Evolutionary conservation across 2,329 filamentous ascomycete species (phyloP), one percentile per base, ranked within the genome.

Genomic region (Aspergillus fumigatus): DNA sequence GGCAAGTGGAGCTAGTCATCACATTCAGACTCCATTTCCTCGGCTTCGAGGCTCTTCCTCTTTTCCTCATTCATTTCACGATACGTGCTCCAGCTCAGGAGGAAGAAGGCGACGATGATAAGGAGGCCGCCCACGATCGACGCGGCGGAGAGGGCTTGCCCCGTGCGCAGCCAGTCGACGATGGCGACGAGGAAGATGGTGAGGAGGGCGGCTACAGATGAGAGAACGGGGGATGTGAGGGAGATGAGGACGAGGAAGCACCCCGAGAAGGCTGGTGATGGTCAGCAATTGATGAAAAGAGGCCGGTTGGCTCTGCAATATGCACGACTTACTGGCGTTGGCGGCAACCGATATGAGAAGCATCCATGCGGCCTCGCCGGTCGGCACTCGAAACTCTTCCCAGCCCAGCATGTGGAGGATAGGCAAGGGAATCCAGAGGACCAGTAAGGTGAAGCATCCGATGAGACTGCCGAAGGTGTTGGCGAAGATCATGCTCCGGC

Each of bases 131-230:
- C 94, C 0, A 85, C 68, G 11, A 97, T 80, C 3, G 93, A 89
- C 0, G 92, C 89, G 3, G 81, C 77, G 52, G 87, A 89, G 21
- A 96, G 79, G 0, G 88, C 84, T 65, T 88, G 82, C 51, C 93
- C 90, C 0, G 90, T 95, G 47, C 92, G 80, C 55, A 92, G 71
- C 86, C 94, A 95, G 74, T 99, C 94, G 54, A 90, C 90, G 29
- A 97, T 79, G 0, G 93, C 94, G 6, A 99, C 94, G 59, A 97
- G 85, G 80, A 99, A 97, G 63, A 99, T 99, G 23, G 94, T 99
- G 49, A 99, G 80, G 6, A 99, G 83, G 2, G 93, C 91, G 0
- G 94, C 94, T 10, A 99, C 94, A 19, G 89, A 95, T 56, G 88
- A 93, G 4, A 99, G 80, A 2, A 99, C 94, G 0, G 94, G 94